These are phyloP conservation scores for Botrytis tulipae DNA, from an alignment of 2,329 filamentous ascomycete genomes.

Conservation along the genomic window DNA sequence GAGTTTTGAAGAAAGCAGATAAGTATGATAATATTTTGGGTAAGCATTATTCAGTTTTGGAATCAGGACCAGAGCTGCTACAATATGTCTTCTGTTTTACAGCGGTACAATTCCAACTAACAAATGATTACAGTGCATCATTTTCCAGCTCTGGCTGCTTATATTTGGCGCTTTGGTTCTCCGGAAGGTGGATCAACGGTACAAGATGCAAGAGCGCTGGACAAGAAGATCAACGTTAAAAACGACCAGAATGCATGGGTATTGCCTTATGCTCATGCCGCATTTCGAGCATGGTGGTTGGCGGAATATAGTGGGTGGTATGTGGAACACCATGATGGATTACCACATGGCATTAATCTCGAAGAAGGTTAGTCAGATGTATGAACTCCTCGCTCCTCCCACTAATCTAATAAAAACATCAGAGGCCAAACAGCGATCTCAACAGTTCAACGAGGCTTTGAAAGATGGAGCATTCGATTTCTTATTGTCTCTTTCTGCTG, in stretches of 20 bases:
- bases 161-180: constrained; percentile 76
- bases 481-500: constrained; percentile 78
- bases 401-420: constrained; percentile 27
- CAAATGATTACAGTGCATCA: constrained; percentile 63
- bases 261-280: constrained; percentile 73
- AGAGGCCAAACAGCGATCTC: constrained; percentile 70
- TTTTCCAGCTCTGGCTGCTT: constrained; percentile 73
- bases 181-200: constrained; percentile 68
- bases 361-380: constrained; percentile 47
- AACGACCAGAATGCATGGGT: constrained; percentile 69
- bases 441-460: constrained; percentile 71
- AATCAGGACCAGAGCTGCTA: constrained; percentile 2
- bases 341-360: constrained; percentile 62
- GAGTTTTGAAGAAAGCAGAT: constrained; percentile 65
- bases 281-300: constrained; percentile 81
- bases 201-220: constrained; percentile 66
- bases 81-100: background rate
- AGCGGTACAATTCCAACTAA: constrained; percentile 24
- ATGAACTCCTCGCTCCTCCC: background rate
- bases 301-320: constrained; percentile 92
- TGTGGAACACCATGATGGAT: constrained; percentile 64
- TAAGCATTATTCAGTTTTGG: constrained; percentile 36
- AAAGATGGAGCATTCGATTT: constrained; percentile 93
- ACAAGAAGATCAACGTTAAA: constrained; percentile 64
- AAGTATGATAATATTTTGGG: constrained; percentile 68